Conservation (phyloP, 192 early-diverging fungal genomes). For the Coemansia sp. region DNA sequence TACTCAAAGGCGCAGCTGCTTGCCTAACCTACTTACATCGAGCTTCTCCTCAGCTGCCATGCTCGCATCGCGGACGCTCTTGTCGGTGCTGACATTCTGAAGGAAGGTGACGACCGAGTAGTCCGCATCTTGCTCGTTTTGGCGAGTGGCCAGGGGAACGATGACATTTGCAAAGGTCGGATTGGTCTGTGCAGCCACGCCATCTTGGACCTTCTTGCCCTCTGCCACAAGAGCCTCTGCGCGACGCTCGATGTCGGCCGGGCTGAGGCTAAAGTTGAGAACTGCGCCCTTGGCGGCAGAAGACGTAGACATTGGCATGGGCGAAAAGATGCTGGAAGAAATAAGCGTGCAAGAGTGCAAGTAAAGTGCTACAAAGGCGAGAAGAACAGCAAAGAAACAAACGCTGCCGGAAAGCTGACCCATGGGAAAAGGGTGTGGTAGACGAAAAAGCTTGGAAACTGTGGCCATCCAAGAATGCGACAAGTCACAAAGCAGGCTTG, state of each 20-base stretch:
- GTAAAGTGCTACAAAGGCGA: slow-evolving; percentile 5
- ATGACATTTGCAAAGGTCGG: slow-evolving; percentile 53
- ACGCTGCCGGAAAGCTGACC: background rate
- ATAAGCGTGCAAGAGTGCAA: background rate
- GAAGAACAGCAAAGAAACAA: background rate
- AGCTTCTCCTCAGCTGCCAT: slow-evolving; percentile 61
- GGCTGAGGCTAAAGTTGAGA: slow-evolving; percentile 46
- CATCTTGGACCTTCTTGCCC: slow-evolving; percentile 38
- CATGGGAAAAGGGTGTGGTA: background rate
- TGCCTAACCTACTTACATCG: slow-evolving; percentile 40
- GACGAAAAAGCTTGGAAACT: background rate
- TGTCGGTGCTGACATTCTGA: slow-evolving; percentile 55
- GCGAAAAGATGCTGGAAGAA: background rate
- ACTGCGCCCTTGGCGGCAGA: slow-evolving; percentile 30
- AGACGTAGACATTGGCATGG: background rate
- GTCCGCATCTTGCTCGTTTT: slow-evolving; percentile 37
- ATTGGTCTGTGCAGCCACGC: slow-evolving; percentile 33
- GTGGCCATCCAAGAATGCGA: background rate
- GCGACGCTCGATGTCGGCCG: slow-evolving; percentile 23
- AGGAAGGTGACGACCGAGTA: slow-evolving; percentile 42
- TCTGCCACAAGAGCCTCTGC: slow-evolving; percentile 31
- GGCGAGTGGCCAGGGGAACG: slow-evolving; percentile 37
- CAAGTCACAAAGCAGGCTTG: background rate
- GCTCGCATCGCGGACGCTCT: slow-evolving; percentile 65
- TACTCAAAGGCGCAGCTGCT: background rate